A percentile compares a stretch with the other conserved stretches of the same genome.
Evolutionary conservation across 371 early-diverging fungal species (phyloP).

Genomic region (Syncephalis plumigaleata): DNA sequence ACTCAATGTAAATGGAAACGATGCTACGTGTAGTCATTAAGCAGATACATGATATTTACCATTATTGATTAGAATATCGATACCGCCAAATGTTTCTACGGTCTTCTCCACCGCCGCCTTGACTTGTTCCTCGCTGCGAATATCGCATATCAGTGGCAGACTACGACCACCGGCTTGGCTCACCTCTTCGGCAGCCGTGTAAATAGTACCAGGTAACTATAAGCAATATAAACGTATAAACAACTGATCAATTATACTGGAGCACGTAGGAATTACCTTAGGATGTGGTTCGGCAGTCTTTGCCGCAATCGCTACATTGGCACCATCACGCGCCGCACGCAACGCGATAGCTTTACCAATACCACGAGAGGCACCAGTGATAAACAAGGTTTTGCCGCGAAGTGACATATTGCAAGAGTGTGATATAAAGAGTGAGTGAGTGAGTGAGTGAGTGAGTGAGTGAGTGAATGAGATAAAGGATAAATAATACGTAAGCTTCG

Average conservation of each 20-base stretch:
- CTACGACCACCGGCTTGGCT: slow-evolving; percentile 55
- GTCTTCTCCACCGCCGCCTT: slow-evolving; percentile 40
- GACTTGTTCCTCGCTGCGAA: slow-evolving; percentile 58
- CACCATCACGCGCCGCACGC: slow-evolving; percentile 46
- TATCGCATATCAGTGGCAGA: slow-evolving; percentile 60
- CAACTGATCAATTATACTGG: no score
- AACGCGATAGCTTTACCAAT: slow-evolving; percentile 63
- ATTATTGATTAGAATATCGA: slow-evolving; percentile 68
- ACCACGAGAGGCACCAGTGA: slow-evolving; percentile 52
- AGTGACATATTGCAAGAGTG: slow-evolving; percentile 14
- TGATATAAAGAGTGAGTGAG: no score
- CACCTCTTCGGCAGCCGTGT: slow-evolving; percentile 53
- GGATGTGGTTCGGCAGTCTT: slow-evolving; percentile 62
- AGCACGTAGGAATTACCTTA: no score
- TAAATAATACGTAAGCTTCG: no score
- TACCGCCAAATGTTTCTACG: slow-evolving; percentile 42
- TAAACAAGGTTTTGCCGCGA: slow-evolving; percentile 44
- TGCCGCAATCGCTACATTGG: slow-evolving; percentile 56
- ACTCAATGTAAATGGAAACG: no score
- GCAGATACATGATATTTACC: no score
- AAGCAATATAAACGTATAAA: no score
- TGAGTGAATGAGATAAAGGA: no score
- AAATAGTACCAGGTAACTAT: slow-evolving; percentile 10
- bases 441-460: no score
- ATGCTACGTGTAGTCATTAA: no score